A percentile compares a stretch with the other conserved stretches of the same genome.
Evolutionary conservation across 495 filamentous ascomycete genomes (phyloP).

Genomic region (Hyaloscypha bicolor): DNA sequence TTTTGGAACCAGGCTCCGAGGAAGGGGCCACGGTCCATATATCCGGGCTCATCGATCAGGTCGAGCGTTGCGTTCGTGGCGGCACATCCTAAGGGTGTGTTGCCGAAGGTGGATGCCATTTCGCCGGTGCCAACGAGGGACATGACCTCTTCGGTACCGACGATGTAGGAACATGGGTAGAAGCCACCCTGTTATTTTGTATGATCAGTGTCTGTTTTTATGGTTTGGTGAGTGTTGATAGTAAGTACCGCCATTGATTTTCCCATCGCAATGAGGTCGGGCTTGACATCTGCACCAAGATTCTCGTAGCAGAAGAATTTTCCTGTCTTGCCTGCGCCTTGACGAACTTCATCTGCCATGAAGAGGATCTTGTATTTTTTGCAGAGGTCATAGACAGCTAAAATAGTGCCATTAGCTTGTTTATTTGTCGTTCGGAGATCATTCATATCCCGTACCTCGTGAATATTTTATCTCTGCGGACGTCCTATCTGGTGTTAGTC

Average conservation of each 20-base stretch:
- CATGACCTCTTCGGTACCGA: constrained; percentile 1
- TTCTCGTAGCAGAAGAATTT: neutral
- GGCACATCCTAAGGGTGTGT: neutral
- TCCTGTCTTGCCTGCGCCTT: constrained; percentile 7
- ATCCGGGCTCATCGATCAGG: neutral
- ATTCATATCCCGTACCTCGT: no score
- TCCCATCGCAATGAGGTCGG: no score
- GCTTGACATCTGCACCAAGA: neutral
- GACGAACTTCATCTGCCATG: constrained; percentile 9
- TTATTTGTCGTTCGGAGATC: no score
- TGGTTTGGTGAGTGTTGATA: no score
- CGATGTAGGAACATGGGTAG: constrained; percentile 6
- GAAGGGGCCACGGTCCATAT: neutral
- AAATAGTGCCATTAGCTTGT: no score
- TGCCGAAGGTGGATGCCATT: neutral
- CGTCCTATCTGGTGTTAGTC: no score
- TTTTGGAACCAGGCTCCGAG: neutral
- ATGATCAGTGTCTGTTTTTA: neutral
- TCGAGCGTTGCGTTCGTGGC: neutral
- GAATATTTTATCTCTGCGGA: no score
- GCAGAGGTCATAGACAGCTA: constrained; percentile 6
- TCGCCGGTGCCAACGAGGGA: constrained; percentile 6
- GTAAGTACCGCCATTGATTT: no score
- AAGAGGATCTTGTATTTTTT: constrained; percentile 17
- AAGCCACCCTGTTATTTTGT: neutral